phyloP scores from a whole-genome alignment of 1,284 basidiomycete genomes.

The Microbotryum lychnidis-dioicae region DNA sequence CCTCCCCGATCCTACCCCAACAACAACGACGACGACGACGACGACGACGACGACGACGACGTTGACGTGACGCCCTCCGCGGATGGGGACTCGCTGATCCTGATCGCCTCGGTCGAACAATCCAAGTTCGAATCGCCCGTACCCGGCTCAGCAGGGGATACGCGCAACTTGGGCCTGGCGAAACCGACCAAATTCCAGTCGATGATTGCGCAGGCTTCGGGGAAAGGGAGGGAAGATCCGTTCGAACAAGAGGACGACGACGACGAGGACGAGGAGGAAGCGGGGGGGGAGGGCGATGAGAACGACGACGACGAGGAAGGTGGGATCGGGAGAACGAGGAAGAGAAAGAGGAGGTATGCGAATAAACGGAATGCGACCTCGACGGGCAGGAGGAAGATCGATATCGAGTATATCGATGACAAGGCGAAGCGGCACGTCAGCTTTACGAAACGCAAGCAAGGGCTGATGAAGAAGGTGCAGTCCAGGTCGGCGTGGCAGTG shows the following conservation, averaged over 20 bases:
- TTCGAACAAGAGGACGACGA: slow-evolving; percentile 6
- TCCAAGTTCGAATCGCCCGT: too few species aligned
- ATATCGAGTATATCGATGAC: slow-evolving; percentile 84
- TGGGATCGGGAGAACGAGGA: not conserved
- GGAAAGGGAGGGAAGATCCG: not conserved
- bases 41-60: too few species aligned
- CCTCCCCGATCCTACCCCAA: too few species aligned
- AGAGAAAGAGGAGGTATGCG: slow-evolving; percentile 14
- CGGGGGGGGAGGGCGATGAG: not conserved
- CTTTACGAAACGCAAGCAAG: slow-evolving; percentile 98
- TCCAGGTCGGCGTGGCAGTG: slow-evolving; percentile 9
- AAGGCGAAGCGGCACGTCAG: slow-evolving; percentile 74
- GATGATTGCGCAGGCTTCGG: too few species aligned
- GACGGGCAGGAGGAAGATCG: slow-evolving; percentile 83
- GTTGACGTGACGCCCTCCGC: too few species aligned
- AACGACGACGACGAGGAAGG: not conserved
- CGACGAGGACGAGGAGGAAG: slow-evolving; percentile 5
- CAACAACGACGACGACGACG: too few species aligned
- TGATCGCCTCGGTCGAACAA: too few species aligned
- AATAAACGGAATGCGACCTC: slow-evolving; percentile 27
- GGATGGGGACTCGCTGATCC: too few species aligned
- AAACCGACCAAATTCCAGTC: too few species aligned
- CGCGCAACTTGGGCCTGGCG: too few species aligned
- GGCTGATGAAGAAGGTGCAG: slow-evolving; percentile 97
- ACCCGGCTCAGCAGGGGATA: too few species aligned